Evolutionary conservation across 2,329 filamentous ascomycete genomes (phyloP).

Genomic region (Ophiostoma populinum): DNA sequence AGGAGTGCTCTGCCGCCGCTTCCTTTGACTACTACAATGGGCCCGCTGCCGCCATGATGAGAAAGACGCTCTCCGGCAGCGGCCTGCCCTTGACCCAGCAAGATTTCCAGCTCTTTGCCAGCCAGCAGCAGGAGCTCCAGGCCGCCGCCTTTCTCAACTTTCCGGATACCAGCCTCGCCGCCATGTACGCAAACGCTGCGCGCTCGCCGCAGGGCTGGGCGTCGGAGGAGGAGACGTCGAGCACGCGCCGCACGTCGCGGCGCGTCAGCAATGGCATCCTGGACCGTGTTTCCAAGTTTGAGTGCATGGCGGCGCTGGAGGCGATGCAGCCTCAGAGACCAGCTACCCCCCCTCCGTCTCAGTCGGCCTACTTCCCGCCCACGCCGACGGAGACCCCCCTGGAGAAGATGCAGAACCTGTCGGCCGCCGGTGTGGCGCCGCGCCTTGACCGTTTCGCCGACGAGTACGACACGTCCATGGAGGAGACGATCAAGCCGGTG

Average conservation of each 20-base stretch:
- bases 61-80: constrained; percentile 21
- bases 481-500: constrained; percentile 45
- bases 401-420: constrained; percentile 25
- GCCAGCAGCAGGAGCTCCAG: constrained; percentile 25
- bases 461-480: constrained; percentile 47
- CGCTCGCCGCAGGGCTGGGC: constrained; percentile 28
- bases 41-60: constrained; percentile 27
- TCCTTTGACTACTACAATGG: constrained; percentile 30
- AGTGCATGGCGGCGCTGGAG: constrained; percentile 28
- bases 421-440: constrained; percentile 6
- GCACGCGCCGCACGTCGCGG: constrained; percentile 24
- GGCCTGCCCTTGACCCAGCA: constrained; percentile 18
- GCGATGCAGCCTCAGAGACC: constrained; percentile 33
- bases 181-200: constrained; percentile 13
- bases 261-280: constrained; percentile 44
- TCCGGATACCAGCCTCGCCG: constrained; percentile 18
- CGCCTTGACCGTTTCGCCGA: constrained; percentile 36
- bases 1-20: constrained; percentile 20
- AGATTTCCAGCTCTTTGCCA: constrained; percentile 32
- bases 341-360: constrained; percentile 36
- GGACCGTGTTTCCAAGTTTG: constrained; percentile 42
- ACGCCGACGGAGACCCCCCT: constrained; percentile 51
- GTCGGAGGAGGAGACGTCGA: constrained; percentile 29
- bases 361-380: constrained; percentile 49
- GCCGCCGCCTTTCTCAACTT: constrained; percentile 28